Evolutionary conservation across 768 basidiomycete genomes (phyloP).

Genomic region (Podaxis sp.): DNA sequence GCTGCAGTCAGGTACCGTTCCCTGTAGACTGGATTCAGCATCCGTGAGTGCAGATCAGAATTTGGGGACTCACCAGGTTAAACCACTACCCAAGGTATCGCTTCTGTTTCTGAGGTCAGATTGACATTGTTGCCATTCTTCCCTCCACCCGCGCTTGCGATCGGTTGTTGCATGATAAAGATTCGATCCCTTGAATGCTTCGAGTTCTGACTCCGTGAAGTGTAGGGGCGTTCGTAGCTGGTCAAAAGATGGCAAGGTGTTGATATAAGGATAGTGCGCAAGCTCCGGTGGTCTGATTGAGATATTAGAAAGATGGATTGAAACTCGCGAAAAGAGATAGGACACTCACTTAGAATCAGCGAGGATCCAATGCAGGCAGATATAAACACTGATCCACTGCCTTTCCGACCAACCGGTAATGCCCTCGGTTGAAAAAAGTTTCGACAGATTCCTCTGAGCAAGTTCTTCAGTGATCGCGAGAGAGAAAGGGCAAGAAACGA

Average conservation of each 20-base stretch:
- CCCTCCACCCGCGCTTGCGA: conserved; percentile 57
- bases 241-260: conserved; percentile 56
- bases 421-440: conserved; percentile 23
- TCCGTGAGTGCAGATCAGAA: conserved; percentile 29
- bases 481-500: conserved; percentile 68
- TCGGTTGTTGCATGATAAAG: conserved; percentile 76
- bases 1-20: conserved; percentile 67
- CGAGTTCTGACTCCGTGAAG: conserved; percentile 63
- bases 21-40: conserved; percentile 42
- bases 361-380: conserved; percentile 18
- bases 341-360: conserved; percentile 13
- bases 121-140: conserved; percentile 61
- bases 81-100: conserved; percentile 42
- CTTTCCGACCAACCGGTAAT: conserved; percentile 53
- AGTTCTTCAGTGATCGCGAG: conserved; percentile 60
- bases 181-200: conserved; percentile 75
- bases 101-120: conserved; percentile 35
- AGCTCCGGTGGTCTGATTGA: conserved; percentile 22
- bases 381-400: conserved; percentile 67
- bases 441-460: conserved; percentile 42
- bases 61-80: conserved; percentile 55
- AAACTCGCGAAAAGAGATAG: neutral
- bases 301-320: neutral
- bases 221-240: conserved; percentile 72
- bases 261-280: conserved; percentile 62